Evolutionary conservation across 768 basidiomycete genomes (phyloP).

Genomic region (Mycena filopes): DNA sequence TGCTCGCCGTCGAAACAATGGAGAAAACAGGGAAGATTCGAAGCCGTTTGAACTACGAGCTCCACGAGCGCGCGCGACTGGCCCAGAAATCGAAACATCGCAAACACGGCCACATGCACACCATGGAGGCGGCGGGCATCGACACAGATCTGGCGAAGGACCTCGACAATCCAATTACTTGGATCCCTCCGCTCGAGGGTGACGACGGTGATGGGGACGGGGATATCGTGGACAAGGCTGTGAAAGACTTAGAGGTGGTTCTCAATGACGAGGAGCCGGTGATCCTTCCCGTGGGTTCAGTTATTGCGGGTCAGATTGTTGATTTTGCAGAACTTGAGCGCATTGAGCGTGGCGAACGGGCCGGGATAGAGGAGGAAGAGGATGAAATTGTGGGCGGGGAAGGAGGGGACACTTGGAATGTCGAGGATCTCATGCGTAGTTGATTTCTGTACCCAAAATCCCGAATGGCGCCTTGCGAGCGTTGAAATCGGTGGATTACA

Average conservation of each 20-base stretch:
- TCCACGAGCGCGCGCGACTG: not conserved
- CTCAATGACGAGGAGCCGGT: not conserved
- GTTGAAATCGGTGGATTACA: no score
- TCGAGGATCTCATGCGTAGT: conserved; percentile 3
- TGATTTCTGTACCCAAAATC: not conserved
- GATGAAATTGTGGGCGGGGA: not conserved
- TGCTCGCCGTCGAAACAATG: conserved; percentile 33
- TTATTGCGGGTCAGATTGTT: not conserved
- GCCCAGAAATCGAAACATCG: conserved; percentile 1
- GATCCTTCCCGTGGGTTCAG: not conserved
- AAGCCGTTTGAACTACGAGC: conserved; percentile 13
- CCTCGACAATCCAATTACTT: conserved; percentile 8
- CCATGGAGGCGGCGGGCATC: not conserved
- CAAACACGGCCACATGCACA: conserved; percentile 3
- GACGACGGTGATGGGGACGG: not conserved
- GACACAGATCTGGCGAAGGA: not conserved
- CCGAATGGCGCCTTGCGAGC: no score
- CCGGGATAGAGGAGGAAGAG: not conserved
- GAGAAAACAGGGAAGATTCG: conserved; percentile 32
- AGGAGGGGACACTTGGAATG: not conserved
- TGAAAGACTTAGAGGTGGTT: not conserved
- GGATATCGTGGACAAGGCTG: not conserved
- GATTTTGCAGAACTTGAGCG: conserved; percentile 2
- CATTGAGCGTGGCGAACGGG: not conserved
- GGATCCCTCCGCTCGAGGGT: conserved; percentile 3